Conservation (phyloP, 2,329 filamentous ascomycete genomes). For the Trichoderma sp. region DNA sequence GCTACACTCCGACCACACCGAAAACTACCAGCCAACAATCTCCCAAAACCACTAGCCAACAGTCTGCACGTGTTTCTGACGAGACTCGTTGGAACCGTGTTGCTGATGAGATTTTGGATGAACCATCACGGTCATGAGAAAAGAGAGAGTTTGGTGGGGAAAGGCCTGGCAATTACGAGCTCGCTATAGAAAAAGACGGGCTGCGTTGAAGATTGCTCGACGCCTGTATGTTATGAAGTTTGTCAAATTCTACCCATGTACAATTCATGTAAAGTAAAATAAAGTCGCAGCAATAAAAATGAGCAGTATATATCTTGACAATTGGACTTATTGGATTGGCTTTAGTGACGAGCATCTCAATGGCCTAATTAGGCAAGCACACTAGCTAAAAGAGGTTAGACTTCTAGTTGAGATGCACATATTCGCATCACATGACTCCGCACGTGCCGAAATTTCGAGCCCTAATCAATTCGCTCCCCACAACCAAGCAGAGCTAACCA, state of each 20-base stretch:
- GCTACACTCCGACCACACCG: slow-evolving; percentile 26
- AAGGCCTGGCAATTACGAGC: slow-evolving; percentile 45
- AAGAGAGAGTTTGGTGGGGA: slow-evolving; percentile 57
- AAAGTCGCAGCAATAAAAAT: slow-evolving; percentile 26
- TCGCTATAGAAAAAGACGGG: slow-evolving; percentile 34
- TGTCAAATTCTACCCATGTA: slow-evolving; percentile 26
- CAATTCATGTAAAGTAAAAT: slow-evolving; percentile 32
- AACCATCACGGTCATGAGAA: slow-evolving; percentile 59
- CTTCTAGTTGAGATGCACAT: accelerated
- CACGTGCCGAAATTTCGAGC: slow-evolving; percentile 35
- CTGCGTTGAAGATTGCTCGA: slow-evolving; percentile 28
- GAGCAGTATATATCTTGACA: not conserved
- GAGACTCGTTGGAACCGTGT: slow-evolving; percentile 35
- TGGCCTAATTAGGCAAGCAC: not conserved
- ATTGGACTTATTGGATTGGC: not conserved
- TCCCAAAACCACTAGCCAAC: not conserved
- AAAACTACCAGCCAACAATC: not conserved
- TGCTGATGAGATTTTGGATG: slow-evolving; percentile 38
- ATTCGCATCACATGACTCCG: slow-evolving; percentile 35
- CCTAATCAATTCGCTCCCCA: slow-evolving; percentile 38
- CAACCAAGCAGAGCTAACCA: slow-evolving; percentile 34
- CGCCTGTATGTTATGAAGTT: slow-evolving; percentile 17
- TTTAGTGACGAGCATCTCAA: not conserved
- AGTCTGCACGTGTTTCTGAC: slow-evolving; percentile 26
- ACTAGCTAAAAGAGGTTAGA: not conserved